These are phyloP conservation scores for Pyrenochaeta sp. DNA, from an alignment of 2,329 filamentous ascomycete genomes.

Conservation along the genomic window DNA sequence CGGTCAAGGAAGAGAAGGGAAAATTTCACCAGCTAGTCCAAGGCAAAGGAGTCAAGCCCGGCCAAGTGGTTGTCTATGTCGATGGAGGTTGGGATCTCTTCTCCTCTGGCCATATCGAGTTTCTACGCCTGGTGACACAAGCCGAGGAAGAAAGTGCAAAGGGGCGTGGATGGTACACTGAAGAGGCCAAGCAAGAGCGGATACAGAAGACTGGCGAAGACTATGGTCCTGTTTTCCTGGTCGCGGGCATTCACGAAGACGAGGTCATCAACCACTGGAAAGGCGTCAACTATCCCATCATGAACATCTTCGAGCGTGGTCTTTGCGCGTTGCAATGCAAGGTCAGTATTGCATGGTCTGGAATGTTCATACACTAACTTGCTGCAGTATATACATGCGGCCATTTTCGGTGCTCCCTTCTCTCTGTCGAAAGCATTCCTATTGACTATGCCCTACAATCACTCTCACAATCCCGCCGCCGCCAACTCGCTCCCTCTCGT, in stretches of 20 bases:
- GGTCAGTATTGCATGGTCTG: too few species aligned
- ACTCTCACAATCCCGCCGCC: conserved; percentile 59
- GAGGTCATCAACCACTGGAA: conserved; percentile 96
- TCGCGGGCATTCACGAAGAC: conserved; percentile 94
- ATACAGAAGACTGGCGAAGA: conserved; percentile 70
- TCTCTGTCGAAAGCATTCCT: conserved; percentile 83
- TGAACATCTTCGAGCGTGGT: conserved; percentile 97
- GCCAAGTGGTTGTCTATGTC: conserved; percentile 90
- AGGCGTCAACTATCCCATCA: conserved; percentile 97
- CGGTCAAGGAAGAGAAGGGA: conserved; percentile 65
- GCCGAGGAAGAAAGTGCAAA: conserved; percentile 74
- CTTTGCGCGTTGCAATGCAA: conserved; percentile 95
- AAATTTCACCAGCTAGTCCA: conserved; percentile 72
- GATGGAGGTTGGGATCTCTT: conserved; percentile 98
- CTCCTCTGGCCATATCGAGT: conserved; percentile 96
- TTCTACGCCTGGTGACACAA: conserved; percentile 78
- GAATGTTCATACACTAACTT: conserved; percentile 4
- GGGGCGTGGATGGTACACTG: conserved; percentile 75
- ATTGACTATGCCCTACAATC: conserved; percentile 68
- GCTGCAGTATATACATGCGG: conserved; percentile 79
- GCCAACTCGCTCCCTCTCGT: conserved; percentile 55
- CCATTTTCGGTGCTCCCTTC: conserved; percentile 91
- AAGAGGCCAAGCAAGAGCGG: conserved; percentile 69
- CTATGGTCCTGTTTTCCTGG: conserved; percentile 84
- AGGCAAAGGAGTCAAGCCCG: conserved; percentile 74